A percentile compares a stretch with the other conserved stretches of the same genome.
phyloP scores from a whole-genome alignment of 192 early-diverging fungal genomes.

The Coemansia sp. region DNA sequence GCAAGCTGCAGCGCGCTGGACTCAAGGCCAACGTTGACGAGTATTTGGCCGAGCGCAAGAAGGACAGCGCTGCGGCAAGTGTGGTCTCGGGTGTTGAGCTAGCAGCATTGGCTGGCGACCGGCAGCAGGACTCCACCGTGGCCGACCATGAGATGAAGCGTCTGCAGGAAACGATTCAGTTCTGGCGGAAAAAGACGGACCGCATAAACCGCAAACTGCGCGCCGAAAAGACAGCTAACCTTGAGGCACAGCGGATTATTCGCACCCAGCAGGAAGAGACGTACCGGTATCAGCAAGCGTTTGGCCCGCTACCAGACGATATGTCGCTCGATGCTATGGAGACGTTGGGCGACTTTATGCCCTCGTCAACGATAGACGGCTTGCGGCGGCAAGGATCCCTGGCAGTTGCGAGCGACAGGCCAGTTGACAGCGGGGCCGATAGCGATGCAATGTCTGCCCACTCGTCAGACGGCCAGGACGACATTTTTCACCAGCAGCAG shows the following conservation, averaged over 20 bases:
- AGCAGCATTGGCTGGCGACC: not conserved
- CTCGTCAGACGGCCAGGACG: not conserved
- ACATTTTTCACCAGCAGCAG: not conserved
- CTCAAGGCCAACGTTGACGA: slow-evolving; percentile 50
- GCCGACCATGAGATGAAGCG: slow-evolving; percentile 31
- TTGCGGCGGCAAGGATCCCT: not conserved
- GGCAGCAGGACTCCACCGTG: not conserved
- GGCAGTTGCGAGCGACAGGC: not conserved
- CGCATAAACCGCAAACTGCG: slow-evolving; percentile 36
- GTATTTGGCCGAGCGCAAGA: slow-evolving; percentile 35
- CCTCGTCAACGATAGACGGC: not conserved
- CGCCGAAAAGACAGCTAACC: slow-evolving; percentile 19
- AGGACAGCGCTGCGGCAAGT: not conserved
- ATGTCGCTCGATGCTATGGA: slow-evolving; percentile 12
- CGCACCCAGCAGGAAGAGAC: slow-evolving; percentile 40
- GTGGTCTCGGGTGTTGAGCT: not conserved
- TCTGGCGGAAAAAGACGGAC: slow-evolving; percentile 42
- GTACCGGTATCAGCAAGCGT: slow-evolving; percentile 34
- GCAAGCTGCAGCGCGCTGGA: slow-evolving; percentile 51
- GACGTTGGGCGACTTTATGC: slow-evolving; percentile 30
- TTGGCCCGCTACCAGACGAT: slow-evolving; percentile 36
- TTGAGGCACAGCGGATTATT: slow-evolving; percentile 27
- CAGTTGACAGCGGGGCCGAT: not conserved
- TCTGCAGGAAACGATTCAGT: slow-evolving; percentile 35
- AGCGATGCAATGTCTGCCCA: slow-evolving; percentile 12